phyloP scores from a whole-genome alignment of 1,284 basidiomycete species.

The Papiliotrema terrestris region DNA sequence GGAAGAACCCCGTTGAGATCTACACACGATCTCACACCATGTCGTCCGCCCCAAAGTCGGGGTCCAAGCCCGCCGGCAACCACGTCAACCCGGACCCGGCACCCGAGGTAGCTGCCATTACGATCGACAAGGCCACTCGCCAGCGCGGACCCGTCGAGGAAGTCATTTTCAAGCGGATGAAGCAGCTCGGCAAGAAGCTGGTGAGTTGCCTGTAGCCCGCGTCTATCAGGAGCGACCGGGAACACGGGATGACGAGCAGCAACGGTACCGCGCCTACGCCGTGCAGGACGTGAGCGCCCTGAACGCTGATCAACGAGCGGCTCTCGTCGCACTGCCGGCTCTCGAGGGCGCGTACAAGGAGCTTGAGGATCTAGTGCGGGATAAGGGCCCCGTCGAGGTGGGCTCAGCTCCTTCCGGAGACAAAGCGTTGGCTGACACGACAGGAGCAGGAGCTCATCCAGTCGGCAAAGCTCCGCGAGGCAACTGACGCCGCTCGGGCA shows the following conservation, averaged over 20 bases:
- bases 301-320: constrained; percentile 76
- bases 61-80: not conserved
- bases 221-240: not conserved
- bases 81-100: constrained; percentile 1
- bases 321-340: constrained; percentile 63
- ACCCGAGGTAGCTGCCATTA: not conserved
- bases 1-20: too few species aligned
- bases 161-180: constrained; percentile 69
- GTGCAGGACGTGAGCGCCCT: constrained; percentile 63
- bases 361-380: constrained; percentile 72
- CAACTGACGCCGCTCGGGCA: constrained; percentile 19
- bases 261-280: constrained; percentile 66
- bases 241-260: constrained; percentile 51
- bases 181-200: constrained; percentile 74
- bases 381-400: constrained; percentile 61
- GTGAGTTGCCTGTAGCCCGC: constrained; percentile 53
- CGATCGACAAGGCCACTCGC: not conserved
- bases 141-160: constrained; percentile 63
- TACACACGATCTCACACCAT: not conserved
- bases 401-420: constrained; percentile 15
- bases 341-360: constrained; percentile 75
- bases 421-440: not conserved
- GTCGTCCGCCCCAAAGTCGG: not conserved
- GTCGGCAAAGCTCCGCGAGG: constrained; percentile 22
- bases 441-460: constrained; percentile 29